Percentiles rank a stretch among this genome's conserved stretches.
Conservation (phyloP, 2,329 filamentous ascomycete genomes). For the Arthrobotrys musiformis region DNA sequence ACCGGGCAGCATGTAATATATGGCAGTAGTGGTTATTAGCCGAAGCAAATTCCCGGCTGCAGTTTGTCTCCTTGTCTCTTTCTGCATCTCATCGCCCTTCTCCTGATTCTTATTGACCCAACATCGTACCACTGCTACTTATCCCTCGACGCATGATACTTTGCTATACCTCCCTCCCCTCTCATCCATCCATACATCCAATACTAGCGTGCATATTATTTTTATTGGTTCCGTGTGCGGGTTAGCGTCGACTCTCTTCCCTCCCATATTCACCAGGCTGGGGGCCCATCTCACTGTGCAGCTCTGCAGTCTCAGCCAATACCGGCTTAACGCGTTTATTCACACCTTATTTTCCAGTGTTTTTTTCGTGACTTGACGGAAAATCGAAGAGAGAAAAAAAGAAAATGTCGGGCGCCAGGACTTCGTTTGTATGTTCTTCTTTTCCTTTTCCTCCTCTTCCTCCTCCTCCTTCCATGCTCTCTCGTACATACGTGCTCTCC, state of each 20-base stretch:
- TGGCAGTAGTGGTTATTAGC: background rate
- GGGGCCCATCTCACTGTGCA: no score
- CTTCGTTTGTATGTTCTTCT: constrained; percentile 39
- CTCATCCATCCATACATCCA: background rate
- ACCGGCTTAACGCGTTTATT: background rate
- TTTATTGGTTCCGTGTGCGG: background rate
- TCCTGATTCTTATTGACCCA: background rate
- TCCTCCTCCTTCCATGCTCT: background rate
- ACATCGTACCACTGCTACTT: background rate
- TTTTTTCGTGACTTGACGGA: background rate
- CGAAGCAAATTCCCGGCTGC: background rate
- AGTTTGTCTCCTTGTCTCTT: background rate
- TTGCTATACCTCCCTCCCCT: background rate
- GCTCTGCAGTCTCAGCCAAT: background rate
- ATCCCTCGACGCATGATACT: background rate
- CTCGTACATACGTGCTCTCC: background rate
- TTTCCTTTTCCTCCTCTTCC: background rate
- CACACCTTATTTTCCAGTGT: background rate
- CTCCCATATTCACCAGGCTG: background rate
- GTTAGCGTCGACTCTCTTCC: background rate
- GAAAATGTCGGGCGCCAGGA: constrained; percentile 30
- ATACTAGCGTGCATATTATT: constrained; percentile 25
- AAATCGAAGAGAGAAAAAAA: background rate
- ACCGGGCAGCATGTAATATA: background rate
- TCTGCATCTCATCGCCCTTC: background rate